These are phyloP conservation scores for Rhododendron mucronatum DNA, from an alignment of 148 eudicot species.

Conservation along the genomic window DNA sequence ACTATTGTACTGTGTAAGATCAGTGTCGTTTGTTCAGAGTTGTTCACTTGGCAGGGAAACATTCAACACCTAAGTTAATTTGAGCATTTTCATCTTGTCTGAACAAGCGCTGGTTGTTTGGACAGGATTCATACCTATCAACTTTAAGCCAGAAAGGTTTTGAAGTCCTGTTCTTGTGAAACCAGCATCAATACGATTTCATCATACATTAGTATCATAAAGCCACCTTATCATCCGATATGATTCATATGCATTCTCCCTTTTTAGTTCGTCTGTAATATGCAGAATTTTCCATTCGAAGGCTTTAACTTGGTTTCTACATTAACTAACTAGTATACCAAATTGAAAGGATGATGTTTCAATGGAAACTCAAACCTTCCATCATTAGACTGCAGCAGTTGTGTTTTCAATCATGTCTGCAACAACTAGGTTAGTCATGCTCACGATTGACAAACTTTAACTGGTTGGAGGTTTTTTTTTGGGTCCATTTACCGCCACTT, in stretches of 20 bases:
- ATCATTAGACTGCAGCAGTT: background rate
- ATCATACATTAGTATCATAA: background rate
- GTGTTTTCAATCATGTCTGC: background rate
- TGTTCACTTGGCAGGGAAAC: background rate
- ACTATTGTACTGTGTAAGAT: background rate
- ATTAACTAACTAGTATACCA: background rate
- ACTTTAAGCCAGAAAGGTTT: background rate
- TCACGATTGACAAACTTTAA: background rate
- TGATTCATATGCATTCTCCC: background rate
- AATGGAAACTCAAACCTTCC: background rate
- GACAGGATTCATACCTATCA: background rate
- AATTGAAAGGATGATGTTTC: background rate
- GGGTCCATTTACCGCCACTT: background rate
- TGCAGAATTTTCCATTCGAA: background rate
- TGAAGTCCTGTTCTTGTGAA: background rate
- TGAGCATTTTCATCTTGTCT: background rate
- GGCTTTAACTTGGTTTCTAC: background rate
- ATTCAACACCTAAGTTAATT: background rate
- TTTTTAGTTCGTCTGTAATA: background rate
- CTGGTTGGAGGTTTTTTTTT: background rate
- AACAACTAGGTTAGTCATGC: background rate
- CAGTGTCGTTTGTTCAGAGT: background rate
- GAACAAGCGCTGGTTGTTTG: background rate
- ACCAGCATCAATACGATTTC: background rate
- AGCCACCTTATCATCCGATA: background rate